phyloP scores from a whole-genome alignment of 306 rosid genomes.

The Canavalia gladiata region DNA sequence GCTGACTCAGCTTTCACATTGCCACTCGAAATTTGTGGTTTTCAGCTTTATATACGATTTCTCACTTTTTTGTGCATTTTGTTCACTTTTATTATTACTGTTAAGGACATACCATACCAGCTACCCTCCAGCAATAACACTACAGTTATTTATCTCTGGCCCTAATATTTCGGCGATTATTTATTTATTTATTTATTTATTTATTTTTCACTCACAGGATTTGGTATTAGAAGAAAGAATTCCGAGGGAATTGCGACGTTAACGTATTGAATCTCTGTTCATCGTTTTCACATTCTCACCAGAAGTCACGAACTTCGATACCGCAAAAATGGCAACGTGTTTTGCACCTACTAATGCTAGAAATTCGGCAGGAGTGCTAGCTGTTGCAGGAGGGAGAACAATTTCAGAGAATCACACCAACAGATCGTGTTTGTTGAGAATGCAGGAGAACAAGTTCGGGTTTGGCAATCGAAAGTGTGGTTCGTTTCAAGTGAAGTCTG shows the following conservation, averaged over 20 bases:
- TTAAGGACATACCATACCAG: neutral
- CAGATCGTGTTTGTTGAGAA: conserved; percentile 55
- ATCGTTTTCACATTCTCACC: neutral
- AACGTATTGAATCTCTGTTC: conserved; percentile 16
- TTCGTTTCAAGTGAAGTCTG: conserved; percentile 64
- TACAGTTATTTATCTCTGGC: neutral
- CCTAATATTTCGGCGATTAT: conserved; percentile 34
- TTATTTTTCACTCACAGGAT: conserved; percentile 10
- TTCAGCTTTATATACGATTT: neutral
- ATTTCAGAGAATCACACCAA: conserved; percentile 56
- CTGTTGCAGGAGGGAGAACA: conserved; percentile 66
- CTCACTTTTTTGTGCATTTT: neutral
- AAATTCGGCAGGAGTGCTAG: conserved; percentile 66
- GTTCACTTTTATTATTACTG: neutral
- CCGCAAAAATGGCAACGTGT: conserved; percentile 68
- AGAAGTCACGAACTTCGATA: conserved; percentile 41
- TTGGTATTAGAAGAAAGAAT: conserved; percentile 64
- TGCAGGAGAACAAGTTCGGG: conserved; percentile 55
- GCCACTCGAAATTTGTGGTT: neutral
- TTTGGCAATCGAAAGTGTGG: conserved; percentile 57
- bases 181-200: neutral
- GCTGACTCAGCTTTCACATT: neutral
- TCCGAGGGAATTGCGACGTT: conserved; percentile 45
- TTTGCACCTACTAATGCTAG: conserved; percentile 66
- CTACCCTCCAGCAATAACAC: neutral